These are phyloP conservation scores for Sarcocystis neurona DNA, from an alignment of 169 alveolate genomes.

Conservation along the genomic window DNA sequence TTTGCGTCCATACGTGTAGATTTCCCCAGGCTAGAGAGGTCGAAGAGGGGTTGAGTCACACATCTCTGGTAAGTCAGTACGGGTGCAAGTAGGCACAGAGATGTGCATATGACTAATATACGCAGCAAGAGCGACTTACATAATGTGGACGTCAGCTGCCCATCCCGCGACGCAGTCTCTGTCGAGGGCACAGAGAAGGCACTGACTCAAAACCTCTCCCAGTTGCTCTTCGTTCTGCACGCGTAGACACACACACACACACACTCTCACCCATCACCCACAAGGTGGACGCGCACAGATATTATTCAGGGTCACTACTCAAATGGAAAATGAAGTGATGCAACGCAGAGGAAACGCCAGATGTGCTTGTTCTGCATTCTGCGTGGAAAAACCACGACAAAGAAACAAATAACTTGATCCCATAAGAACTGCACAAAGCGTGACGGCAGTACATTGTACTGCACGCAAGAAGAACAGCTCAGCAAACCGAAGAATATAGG, in stretches of 20 bases:
- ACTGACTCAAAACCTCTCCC: conserved; percentile 92
- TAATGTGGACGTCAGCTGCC: conserved; percentile 94
- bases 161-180: conserved; percentile 97
- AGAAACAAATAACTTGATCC: background rate
- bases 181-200: conserved; percentile 93
- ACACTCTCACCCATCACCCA: no score
- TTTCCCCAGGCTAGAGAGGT: no score
- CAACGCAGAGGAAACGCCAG: background rate
- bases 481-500: no score
- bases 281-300: no score
- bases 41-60: no score
- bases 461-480: no score
- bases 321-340: background rate
- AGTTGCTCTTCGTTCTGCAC: conserved; percentile 85
- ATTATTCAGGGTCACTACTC: no score
- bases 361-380: background rate
- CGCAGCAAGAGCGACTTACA: conserved; percentile 68
- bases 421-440: no score
- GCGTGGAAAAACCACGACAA: background rate
- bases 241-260: background rate
- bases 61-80: no score
- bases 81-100: background rate
- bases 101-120: background rate
- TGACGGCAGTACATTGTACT: no score
- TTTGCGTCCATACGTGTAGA: no score